Percentiles rank a stretch among this genome's conserved stretches.
These are phyloP conservation scores for Plasmodium gaboni DNA, from an alignment of 169 alveolate genomes.

Conservation along the genomic window DNA sequence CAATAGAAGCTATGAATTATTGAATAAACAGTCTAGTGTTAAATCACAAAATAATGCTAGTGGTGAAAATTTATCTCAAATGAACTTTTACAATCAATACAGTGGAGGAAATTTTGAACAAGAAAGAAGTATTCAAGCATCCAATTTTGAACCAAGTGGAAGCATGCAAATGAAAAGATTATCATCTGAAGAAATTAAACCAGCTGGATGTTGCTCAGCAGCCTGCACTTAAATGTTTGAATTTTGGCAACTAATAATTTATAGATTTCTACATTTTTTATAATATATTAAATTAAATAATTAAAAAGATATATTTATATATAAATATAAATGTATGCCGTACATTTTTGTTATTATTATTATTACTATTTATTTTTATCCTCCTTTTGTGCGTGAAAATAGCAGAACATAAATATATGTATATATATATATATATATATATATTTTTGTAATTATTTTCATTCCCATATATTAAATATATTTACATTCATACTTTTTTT, in stretches of 20 bases:
- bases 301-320: background rate
- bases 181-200: conserved; percentile 73
- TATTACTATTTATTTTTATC: background rate
- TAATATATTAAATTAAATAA: conserved; percentile 6
- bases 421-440: background rate
- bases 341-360: background rate
- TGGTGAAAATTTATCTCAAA: conserved; percentile 56
- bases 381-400: background rate
- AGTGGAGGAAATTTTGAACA: conserved; percentile 35
- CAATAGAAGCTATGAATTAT: conserved; percentile 26
- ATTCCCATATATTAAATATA: conserved; percentile 1
- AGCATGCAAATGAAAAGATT: conserved; percentile 66
- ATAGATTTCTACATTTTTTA: background rate
- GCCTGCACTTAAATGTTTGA: conserved; percentile 26
- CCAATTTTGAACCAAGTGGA: conserved; percentile 42
- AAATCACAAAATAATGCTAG: conserved; percentile 38
- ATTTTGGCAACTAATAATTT: background rate
- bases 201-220: conserved; percentile 68
- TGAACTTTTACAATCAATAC: conserved; percentile 36
- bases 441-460: conserved; percentile 11
- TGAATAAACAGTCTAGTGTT: conserved; percentile 25
- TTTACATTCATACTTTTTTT: background rate
- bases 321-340: background rate
- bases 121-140: conserved; percentile 38
- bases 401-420: background rate